Evolutionary conservation across 352 stramenopile species (phyloP).

Genomic region (Pythium folliculosum): DNA sequence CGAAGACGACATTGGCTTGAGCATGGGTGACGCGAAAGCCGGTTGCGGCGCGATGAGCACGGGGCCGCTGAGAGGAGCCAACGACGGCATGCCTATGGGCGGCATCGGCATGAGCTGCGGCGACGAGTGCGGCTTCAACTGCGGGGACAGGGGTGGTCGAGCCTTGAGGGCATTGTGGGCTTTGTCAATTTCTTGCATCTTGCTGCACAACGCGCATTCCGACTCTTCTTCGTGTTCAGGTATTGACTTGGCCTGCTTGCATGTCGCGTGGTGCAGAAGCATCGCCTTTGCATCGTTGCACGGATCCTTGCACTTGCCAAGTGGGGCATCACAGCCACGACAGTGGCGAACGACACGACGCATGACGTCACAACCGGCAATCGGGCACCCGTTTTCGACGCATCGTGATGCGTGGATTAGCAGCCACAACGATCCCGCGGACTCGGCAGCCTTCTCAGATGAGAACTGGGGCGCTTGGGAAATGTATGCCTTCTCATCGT

Average conservation of each 20-base stretch:
- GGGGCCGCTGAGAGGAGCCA: constrained; percentile 11
- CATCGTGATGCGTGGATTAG: constrained; percentile 59
- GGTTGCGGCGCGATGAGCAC: constrained; percentile 31
- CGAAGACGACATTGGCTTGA: constrained; percentile 8
- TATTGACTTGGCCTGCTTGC: constrained; percentile 16
- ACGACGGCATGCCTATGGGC: constrained; percentile 5
- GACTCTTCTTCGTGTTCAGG: constrained; percentile 34
- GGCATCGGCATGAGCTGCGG: constrained; percentile 22
- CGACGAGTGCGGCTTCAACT: constrained; percentile 15
- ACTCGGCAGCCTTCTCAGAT: constrained; percentile 50
- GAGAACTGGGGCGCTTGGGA: constrained; percentile 59
- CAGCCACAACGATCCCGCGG: constrained; percentile 70
- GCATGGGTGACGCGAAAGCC: constrained; percentile 13
- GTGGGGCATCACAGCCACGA: constrained; percentile 49
- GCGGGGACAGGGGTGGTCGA: constrained; percentile 25
- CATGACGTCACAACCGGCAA: constrained; percentile 69
- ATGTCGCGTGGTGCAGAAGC: constrained; percentile 69
- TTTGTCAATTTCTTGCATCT: constrained; percentile 70
- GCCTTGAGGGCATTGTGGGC: constrained; percentile 54
- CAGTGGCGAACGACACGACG: constrained; percentile 69
- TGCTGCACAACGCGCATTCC: constrained; percentile 59
- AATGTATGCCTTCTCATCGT: constrained; percentile 52
- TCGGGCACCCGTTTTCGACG: constrained; percentile 36
- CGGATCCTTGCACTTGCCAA: constrained; percentile 65
- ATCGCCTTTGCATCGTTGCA: constrained; percentile 83